Conservation (phyloP, 1,284 basidiomycete genomes). For the Malassezia slooffiae region DNA sequence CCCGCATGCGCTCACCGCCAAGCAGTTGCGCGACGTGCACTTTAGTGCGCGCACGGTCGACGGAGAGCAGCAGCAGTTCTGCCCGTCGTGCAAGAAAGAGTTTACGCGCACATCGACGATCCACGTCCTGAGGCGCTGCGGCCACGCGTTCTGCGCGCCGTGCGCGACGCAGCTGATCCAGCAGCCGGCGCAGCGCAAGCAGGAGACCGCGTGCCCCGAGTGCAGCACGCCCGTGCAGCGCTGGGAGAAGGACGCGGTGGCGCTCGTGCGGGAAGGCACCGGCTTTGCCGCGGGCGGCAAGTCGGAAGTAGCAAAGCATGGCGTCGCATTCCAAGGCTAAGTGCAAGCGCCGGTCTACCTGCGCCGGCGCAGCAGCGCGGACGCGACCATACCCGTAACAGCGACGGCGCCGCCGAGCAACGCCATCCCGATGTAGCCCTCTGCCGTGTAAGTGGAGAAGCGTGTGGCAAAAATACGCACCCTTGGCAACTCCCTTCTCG, state of each 20-base stretch:
- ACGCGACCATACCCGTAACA: constrained; percentile 67
- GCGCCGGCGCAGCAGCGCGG: constrained; percentile 53
- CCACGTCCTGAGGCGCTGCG: constrained; percentile 8
- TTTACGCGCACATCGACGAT: constrained; percentile 1
- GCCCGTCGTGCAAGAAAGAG: constrained; percentile 15
- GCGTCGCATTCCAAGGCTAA: constrained; percentile 15
- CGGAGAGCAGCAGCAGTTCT: constrained; percentile 7
- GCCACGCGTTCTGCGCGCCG: constrained; percentile 11
- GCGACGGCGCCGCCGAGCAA: constrained; percentile 80
- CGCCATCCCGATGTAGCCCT: constrained; percentile 89
- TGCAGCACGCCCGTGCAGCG: constrained; percentile 4
- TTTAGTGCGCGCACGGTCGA: constrained; percentile 5
- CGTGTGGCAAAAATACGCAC: constrained; percentile 49
- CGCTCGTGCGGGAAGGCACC: constrained; percentile 14
- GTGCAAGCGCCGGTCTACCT: background rate
- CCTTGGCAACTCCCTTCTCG: constrained; percentile 73
- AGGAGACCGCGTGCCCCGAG: constrained; percentile 4
- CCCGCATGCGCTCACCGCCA: constrained; percentile 11
- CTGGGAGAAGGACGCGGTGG: constrained; percentile 1
- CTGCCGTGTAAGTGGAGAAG: constrained; percentile 48
- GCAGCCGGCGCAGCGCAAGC: background rate
- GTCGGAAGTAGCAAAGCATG: constrained; percentile 5
- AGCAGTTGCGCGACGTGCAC: constrained; percentile 6
- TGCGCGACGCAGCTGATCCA: constrained; percentile 9
- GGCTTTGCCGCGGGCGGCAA: constrained; percentile 13